phyloP scores from a whole-genome alignment of 2,329 filamentous ascomycete species.

The Fusarium cyanostomum region DNA sequence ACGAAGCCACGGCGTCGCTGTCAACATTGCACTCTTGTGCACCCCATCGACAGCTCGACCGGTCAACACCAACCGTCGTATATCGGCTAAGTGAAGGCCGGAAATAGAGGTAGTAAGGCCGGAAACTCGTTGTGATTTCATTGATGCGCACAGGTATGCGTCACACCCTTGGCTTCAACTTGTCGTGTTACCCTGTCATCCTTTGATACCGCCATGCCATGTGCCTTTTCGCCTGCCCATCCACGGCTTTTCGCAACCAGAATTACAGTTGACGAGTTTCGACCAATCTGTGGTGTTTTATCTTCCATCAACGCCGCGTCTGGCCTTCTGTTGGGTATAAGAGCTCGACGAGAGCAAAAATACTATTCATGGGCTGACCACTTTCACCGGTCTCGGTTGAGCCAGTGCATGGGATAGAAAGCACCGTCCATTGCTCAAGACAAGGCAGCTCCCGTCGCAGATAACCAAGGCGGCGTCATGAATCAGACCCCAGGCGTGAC shows the following conservation, averaged over 20 bases:
- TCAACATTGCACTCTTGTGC: slow-evolving; percentile 27
- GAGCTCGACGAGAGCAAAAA: neutral
- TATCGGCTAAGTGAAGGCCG: slow-evolving; percentile 7
- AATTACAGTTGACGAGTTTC: neutral
- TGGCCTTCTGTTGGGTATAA: slow-evolving; percentile 22
- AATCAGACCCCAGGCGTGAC: neutral
- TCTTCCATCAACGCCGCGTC: slow-evolving; percentile 13
- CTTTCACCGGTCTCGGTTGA: neutral
- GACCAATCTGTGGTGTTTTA: slow-evolving; percentile 10
- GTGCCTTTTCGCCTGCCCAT: slow-evolving; percentile 10
- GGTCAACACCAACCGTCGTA: slow-evolving; percentile 26
- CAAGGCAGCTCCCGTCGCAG: neutral
- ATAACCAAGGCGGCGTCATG: slow-evolving; percentile 4
- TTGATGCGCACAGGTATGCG: slow-evolving; percentile 17
- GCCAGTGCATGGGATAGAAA: neutral
- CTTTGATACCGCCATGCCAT: slow-evolving; percentile 15
- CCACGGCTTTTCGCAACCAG: slow-evolving; percentile 3
- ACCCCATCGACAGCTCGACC: slow-evolving; percentile 26
- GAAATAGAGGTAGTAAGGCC: slow-evolving; percentile 2
- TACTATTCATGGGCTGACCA: slow-evolving; percentile 24
- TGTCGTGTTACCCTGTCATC: slow-evolving; percentile 33
- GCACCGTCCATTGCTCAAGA: slow-evolving; percentile 3
- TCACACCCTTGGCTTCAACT: slow-evolving; percentile 10
- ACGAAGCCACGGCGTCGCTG: slow-evolving; percentile 16
- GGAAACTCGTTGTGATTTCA: slow-evolving; percentile 3